Evolutionary conservation across 495 filamentous ascomycete genomes (phyloP), one percentile per base, ranked within the genome.

Genomic region (Glonium stellatum): DNA sequence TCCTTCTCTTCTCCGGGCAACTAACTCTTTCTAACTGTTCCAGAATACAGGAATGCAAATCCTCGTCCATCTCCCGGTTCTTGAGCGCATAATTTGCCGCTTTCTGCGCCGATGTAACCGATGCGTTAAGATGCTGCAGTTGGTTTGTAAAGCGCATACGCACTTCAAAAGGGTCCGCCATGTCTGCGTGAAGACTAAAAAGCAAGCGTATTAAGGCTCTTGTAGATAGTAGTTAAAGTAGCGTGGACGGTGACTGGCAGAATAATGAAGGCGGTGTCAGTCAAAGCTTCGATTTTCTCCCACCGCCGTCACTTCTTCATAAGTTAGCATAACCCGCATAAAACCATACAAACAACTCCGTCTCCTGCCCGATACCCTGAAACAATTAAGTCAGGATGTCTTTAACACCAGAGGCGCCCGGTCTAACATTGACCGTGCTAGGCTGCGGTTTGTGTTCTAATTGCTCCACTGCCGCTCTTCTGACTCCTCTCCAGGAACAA

Each of bases 161-260:
- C 58, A 96, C 92, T 77, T 97, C 92, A 76, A 99, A 99, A 0
- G 93, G 93, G 76, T 99, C 93, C 50, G 84, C 86, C 88, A 95
- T 93, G 46, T 72, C 77, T 31, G 41, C 59, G n/a, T 10, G 34
- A 35, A 9, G 49, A 42, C 22, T 19, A 31, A 31, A 31, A 6
- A 31, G 27, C 27, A 31, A 31, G 27, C 6, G 27, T 31, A 31
- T 31, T 6, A 31, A 31, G 27, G 27, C 27, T 31, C 27, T n/a
- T n/a, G n/a, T n/a, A n/a, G n/a, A n/a, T n/a, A n/a, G n/a, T n/a
- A n/a, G n/a, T n/a, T n/a, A n/a, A n/a, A n/a, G n/a, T n/a, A n/a
- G 21, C n/a, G 37, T 36, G 53, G 31, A 51, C 25, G 48, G 6
- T 1, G 21, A 9, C 13, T 22, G 21, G 48, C 48, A 27, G 48